Evolutionary conservation across 2,329 filamentous ascomycete species (phyloP), one percentile per base, ranked within the genome.

Genomic region (Diaporthe vaccinii): DNA sequence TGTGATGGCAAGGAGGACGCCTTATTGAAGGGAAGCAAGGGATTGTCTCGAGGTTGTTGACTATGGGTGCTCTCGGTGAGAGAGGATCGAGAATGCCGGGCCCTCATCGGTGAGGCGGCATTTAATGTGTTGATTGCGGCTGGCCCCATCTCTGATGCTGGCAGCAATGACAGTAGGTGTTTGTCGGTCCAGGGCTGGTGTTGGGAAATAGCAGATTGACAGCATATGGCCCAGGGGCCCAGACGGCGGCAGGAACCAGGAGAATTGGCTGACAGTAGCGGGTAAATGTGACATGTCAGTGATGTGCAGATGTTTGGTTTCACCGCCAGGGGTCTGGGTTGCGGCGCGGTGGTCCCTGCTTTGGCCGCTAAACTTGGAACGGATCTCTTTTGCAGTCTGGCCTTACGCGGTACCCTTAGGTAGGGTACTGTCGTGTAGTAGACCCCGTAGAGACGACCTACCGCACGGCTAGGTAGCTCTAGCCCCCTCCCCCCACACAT

Each of bases 261-360:
- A 36, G 55, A n/a, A 46, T 65, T 46, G 59, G 36, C 10, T 3
- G 39, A 3, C 3, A 46, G 17, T 31, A 20, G 41, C 9, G 25
- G 59, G 36, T 62, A 51, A 68, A 68, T 68, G 46, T 68, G 62
- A 68, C 62, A 9, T 53, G 46, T 68, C 62, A 68, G 62, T 68
- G 62, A 68, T 68, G 62, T 68, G 62, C 62, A 53, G 62, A 39
- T 68, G 62, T 68, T 68, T 68, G 62, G 62, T 68, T 68, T 68
- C 62, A 68, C 62, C 53, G 62, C 62, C 62, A 67, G 62, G 61
- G 62, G 31, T 39, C 62, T 53, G 62, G 62, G 22, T 36, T 53
- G 62, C 46, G 46, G 46, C 62, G 44, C 31, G 46, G 62, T 68
- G 44, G 62, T 53, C 62, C 62, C 46, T 53, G 44, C 44, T 68